These are phyloP conservation scores for Paecilomyces niveus DNA, from an alignment of 2,329 filamentous ascomycete genomes.

Conservation along the genomic window DNA sequence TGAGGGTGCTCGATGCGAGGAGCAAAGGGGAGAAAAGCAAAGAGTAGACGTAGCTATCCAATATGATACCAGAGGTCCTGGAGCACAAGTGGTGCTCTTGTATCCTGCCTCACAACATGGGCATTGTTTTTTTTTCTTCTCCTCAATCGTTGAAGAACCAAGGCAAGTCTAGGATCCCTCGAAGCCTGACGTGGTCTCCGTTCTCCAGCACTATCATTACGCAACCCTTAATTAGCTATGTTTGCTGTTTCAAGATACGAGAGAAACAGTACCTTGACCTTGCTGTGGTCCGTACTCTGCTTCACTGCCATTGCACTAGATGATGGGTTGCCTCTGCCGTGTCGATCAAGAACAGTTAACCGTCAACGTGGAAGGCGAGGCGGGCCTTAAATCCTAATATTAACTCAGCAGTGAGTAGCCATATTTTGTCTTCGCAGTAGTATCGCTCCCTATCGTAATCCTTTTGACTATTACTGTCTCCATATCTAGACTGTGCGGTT, in stretches of 20 bases:
- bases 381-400: not conserved
- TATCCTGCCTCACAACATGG: not conserved
- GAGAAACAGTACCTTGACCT: not conserved
- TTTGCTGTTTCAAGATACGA: not conserved
- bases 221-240: not conserved
- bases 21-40: conserved; percentile 37
- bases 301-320: not conserved
- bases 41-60: not conserved
- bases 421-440: not conserved
- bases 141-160: not conserved
- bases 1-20: conserved; percentile 64
- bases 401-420: not conserved
- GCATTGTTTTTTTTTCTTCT: too few relatives aligned
- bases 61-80: not conserved
- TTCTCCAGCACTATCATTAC: too few relatives aligned
- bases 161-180: not conserved
- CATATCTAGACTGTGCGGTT: not conserved
- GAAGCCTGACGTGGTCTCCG: too few relatives aligned
- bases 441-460: not conserved
- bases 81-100: not conserved
- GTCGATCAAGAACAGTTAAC: not conserved
- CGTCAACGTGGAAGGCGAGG: not conserved
- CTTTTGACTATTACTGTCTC: not conserved
- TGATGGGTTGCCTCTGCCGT: not conserved
- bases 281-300: not conserved